Percentiles rank a stretch among this genome's conserved stretches.
phyloP scores from a whole-genome alignment of 805 yeast genomes.

The Yarrowia phangngaensis region DNA sequence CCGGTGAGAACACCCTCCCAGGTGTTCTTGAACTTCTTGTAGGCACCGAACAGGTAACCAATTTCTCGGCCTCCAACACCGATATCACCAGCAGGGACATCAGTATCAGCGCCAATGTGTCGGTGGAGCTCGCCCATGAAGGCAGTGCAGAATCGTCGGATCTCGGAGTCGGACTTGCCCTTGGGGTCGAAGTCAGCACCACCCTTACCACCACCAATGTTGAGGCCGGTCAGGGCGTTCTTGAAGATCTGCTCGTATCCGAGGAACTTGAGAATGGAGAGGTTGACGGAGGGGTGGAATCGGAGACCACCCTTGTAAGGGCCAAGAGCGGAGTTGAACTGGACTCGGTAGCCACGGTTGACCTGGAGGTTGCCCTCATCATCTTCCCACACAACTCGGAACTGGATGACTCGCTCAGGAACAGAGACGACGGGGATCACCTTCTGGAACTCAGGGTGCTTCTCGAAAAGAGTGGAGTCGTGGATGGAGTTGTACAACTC shows the following conservation, averaged over 20 bases:
- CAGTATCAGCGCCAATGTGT: constrained; percentile 95
- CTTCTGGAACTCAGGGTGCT: constrained; percentile 85
- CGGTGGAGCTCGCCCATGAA: constrained; percentile 94
- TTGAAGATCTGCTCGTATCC: constrained; percentile 99
- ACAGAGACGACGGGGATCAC: constrained; percentile 86
- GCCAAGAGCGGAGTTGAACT: constrained; percentile 96
- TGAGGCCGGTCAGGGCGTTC: constrained; percentile 94
- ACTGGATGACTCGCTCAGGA: constrained; percentile 94
- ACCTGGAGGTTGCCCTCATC: constrained; percentile 89
- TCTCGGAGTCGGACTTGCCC: constrained; percentile 88
- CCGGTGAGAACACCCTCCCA: constrained; percentile 98
- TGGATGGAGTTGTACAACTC: constrained; percentile 85
- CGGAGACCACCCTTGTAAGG: constrained; percentile 99
- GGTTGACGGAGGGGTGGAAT: constrained; percentile 95
- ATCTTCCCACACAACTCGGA: constrained; percentile 97
- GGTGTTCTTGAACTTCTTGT: constrained; percentile 82
- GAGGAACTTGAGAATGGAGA: constrained; percentile 89
- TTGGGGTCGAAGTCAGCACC: constrained; percentile 98
- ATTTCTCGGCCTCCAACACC: constrained; percentile 97
- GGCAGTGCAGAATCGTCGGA: constrained; percentile 92
- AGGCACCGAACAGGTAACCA: constrained; percentile 95
- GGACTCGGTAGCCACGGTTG: constrained; percentile 97
- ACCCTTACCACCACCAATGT: constrained; percentile 99
- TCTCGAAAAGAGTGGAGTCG: constrained; percentile 83
- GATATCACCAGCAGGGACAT: constrained; percentile 98